phyloP scores from a whole-genome alignment of 2,329 filamentous ascomycete species.

The Scolecobasidium constrictum region DNA sequence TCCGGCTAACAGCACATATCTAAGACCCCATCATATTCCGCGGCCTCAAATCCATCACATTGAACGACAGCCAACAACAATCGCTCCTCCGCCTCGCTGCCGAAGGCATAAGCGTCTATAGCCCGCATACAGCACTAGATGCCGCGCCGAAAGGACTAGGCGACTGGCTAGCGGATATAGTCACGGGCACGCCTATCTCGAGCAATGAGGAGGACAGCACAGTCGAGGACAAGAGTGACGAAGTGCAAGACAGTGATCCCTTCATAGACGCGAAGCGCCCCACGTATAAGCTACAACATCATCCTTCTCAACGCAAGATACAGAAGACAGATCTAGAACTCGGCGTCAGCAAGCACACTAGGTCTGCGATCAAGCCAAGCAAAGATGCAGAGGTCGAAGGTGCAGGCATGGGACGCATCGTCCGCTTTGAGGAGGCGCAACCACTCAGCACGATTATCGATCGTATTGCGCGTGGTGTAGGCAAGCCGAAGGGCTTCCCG shows the following conservation, averaged over 20 bases:
- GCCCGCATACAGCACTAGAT: constrained; percentile 90
- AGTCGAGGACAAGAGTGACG: constrained; percentile 22
- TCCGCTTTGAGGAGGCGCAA: constrained; percentile 43
- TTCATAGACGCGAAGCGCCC: constrained; percentile 26
- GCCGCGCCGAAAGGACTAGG: constrained; percentile 76
- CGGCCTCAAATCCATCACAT: constrained; percentile 77
- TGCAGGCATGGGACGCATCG: constrained; percentile 51
- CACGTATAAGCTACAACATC: constrained; percentile 33
- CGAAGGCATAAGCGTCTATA: constrained; percentile 88
- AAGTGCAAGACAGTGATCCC: constrained; percentile 19
- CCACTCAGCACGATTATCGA: constrained; percentile 48
- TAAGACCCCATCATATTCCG: constrained; percentile 94
- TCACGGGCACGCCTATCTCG: constrained; percentile 47
- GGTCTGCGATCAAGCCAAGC: constrained; percentile 43
- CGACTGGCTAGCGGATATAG: constrained; percentile 85
- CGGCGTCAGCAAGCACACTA: constrained; percentile 29
- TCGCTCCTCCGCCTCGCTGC: constrained; percentile 73
- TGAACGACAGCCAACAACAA: constrained; percentile 74
- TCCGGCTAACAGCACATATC: constrained; percentile 9
- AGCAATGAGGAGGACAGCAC: constrained; percentile 14
- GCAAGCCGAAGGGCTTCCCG: constrained; percentile 54
- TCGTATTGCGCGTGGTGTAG: constrained; percentile 50
- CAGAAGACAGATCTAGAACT: constrained; percentile 24
- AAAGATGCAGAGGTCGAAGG: constrained; percentile 29
- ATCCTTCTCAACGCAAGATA: constrained; percentile 33